Evolutionary conservation across 129 eudicot genomes (phyloP), one percentile per base, ranked within the genome.

Genomic region (Pittosporum tobira): DNA sequence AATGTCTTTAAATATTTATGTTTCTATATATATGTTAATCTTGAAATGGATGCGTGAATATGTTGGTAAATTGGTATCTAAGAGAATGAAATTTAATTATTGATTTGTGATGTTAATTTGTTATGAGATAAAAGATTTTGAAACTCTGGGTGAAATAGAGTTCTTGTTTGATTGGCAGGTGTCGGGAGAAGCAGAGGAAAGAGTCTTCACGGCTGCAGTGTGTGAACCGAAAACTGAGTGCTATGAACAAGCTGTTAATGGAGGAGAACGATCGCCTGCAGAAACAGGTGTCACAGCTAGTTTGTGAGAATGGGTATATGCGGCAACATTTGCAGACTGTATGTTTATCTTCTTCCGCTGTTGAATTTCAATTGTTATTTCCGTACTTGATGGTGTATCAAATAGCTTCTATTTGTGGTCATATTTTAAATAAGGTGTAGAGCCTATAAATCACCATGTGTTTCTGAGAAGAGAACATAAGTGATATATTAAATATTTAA

Each of bases 181-280:
- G 96, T 62, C 75, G 96, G 34, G 96, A 88, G 58, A 88, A 88
- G 81, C 96, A 88, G 71, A 36, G 91, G 22, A 88, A 84, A 51
- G 96, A 88, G 76, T 69, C 96, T 42, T 81, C 81, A 4, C 68
- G 83, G 25, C 84, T 88, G n/a, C 95, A 84, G 46, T 72, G 91
- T 11, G 96, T 88, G 18, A 88, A 88, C 58, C 77, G 83, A 72
- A 88, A 88, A 51, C 76, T 88, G 64, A 73, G 75, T 75, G 96
- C 96, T 14, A 84, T 88, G 96, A 88, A 88, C 74, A 88, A 88
- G 72, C 74, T 88, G 29, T 68, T 88, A 55, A 84, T 88, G 96
- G 96, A 88, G 71, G 96, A 88, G 72, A 88, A 88, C n/a, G 96
- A 88, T 73, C 89, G 96, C 46, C 63, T 88, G 77, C 96, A 84